A percentile compares a stretch with the other conserved stretches of the same genome.
phyloP scores from a whole-genome alignment of 306 rosid species.

The Chamaecrista fasciculata region DNA sequence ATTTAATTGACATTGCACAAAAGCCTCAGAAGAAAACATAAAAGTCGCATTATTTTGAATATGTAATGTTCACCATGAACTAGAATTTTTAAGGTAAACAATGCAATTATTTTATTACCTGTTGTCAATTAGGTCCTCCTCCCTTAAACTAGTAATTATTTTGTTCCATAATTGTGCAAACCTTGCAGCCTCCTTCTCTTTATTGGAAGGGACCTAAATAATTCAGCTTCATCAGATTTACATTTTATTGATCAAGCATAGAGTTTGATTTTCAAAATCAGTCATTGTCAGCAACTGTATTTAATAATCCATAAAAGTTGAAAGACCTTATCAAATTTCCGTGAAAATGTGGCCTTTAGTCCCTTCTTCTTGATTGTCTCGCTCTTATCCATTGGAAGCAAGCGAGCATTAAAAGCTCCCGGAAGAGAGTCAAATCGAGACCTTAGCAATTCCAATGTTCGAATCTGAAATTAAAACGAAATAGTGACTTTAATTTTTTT shows the following conservation, averaged over 20 bases:
- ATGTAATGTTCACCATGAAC: constrained; percentile 12
- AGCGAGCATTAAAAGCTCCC: constrained; percentile 76
- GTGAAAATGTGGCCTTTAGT: constrained; percentile 57
- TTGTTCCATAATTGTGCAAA: constrained; percentile 95
- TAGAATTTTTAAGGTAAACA: constrained; percentile 13
- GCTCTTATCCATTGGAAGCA: constrained; percentile 63
- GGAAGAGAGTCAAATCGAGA: constrained; percentile 87
- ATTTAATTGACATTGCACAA: constrained; percentile 9
- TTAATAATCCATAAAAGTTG: constrained; percentile 27
- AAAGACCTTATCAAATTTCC: constrained; percentile 75
- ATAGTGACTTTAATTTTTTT: constrained; percentile 12
- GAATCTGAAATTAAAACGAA: constrained; percentile 60
- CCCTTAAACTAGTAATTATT: constrained; percentile 84
- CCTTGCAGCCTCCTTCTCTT: constrained; percentile 74
- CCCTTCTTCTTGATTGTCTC: constrained; percentile 56
- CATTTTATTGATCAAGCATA: constrained; percentile 5
- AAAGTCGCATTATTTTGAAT: not conserved
- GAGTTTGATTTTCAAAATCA: constrained; percentile 8
- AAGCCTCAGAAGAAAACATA: constrained; percentile 4
- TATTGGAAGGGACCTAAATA: constrained; percentile 58
- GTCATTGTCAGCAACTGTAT: not conserved
- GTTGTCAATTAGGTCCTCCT: constrained; percentile 83
- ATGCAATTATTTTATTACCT: constrained; percentile 45
- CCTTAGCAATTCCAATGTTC: constrained; percentile 78
- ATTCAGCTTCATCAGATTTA: constrained; percentile 15